Conservation (phyloP, 2,329 filamentous ascomycete species). For the Colletotrichum brevisporum region DNA sequence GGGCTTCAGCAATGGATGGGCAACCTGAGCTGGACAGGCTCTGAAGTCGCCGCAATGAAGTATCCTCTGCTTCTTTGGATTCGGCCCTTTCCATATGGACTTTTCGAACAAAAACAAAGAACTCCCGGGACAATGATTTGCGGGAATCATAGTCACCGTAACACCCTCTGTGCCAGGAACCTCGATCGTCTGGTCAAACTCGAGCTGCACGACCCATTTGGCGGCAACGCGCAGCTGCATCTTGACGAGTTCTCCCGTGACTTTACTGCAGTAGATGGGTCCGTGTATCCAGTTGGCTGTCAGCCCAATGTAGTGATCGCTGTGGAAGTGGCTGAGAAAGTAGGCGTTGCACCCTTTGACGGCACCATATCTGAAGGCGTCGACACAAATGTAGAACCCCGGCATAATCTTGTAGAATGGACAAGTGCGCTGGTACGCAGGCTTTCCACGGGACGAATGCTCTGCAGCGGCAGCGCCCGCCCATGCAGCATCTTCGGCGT, state of each 20-base stretch:
- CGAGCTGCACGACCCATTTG: conserved; percentile 86
- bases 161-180: conserved; percentile 88
- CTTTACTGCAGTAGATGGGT: conserved; percentile 95
- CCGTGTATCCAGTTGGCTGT: conserved; percentile 92
- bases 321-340: conserved; percentile 98
- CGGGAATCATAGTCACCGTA: conserved; percentile 92
- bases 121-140: conserved; percentile 96
- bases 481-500: conserved; percentile 94
- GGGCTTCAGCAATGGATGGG: conserved; percentile 85
- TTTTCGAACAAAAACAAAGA: conserved; percentile 96
- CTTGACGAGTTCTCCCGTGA: conserved; percentile 90
- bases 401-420: conserved; percentile 99
- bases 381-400: conserved; percentile 91
- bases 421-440: conserved; percentile 89
- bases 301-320: conserved; percentile 95
- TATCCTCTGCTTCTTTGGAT: conserved; percentile 79
- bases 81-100: conserved; percentile 70
- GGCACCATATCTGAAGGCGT: conserved; percentile 95
- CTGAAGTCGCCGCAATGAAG: conserved; percentile 97
- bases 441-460: conserved; percentile 83
- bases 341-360: conserved; percentile 94
- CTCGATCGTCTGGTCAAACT: conserved; percentile 85
- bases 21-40: conserved; percentile 86
- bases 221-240: conserved; percentile 88
- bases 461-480: conserved; percentile 86